These are phyloP conservation scores for Lenzites betulinus DNA, from an alignment of 768 basidiomycete species.

Conservation along the genomic window DNA sequence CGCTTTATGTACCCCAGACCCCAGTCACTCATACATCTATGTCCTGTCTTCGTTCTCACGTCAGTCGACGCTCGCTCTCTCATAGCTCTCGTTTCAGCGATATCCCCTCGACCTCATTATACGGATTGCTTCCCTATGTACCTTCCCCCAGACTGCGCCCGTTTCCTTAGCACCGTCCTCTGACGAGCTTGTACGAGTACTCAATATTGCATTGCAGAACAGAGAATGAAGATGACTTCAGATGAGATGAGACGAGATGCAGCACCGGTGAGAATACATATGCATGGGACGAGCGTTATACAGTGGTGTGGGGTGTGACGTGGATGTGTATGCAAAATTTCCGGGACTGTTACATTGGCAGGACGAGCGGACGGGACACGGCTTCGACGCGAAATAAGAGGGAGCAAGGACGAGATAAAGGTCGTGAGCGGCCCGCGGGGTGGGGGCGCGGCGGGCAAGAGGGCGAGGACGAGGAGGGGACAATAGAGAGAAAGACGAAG, in stretches of 20 bases:
- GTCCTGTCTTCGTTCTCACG: too few species aligned
- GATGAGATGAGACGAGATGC: neutral
- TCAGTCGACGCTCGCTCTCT: too few species aligned
- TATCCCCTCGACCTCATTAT: too few species aligned
- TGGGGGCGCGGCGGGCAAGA: too few species aligned
- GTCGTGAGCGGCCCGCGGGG: too few species aligned
- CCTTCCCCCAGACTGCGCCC: too few species aligned
- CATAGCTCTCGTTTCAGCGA: too few species aligned
- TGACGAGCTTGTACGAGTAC: neutral
- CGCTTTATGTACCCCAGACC: too few species aligned
- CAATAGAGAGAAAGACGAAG: too few species aligned
- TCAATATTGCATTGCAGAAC: slow-evolving; percentile 6
- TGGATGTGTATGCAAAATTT: neutral
- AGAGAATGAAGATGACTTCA: neutral
- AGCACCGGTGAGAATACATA: slow-evolving; percentile 14
- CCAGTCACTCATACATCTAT: too few species aligned
- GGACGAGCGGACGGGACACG: neutral
- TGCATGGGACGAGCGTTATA: slow-evolving; percentile 5
- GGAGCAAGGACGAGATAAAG: neutral
- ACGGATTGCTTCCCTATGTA: slow-evolving; percentile 10
- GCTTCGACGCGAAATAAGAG: neutral
- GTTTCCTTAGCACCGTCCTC: too few species aligned
- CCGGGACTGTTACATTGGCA: slow-evolving; percentile 9
- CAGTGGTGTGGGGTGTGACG: neutral
- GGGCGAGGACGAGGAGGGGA: too few species aligned